Base-by-base conservation (phyloP, 148 eudicot species). In the Salicornia ramosissima region DNA sequence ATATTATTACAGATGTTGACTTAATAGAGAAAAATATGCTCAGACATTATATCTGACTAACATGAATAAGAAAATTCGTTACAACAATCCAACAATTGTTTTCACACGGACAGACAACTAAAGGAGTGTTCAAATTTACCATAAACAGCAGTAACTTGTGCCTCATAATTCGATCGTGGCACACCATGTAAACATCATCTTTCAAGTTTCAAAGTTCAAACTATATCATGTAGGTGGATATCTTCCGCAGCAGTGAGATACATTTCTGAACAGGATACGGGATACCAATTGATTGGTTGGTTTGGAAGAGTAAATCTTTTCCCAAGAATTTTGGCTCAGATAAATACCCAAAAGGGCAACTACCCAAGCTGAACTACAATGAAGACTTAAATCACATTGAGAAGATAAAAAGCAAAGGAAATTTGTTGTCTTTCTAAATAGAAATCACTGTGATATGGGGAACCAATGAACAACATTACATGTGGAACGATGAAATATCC, bases 361-460 rank as follows among this genome's bases (percentile, higher is more conserved):
- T 51, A 47, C 1, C 36, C 7, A 50, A 34, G 22, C n/a, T 51
- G 30, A 74, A 15, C 10, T 0, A 51, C 14, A 11, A 13, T 25
- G 30, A 36, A 34, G 60, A 34, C 21, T 10, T 4, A 13, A 28
- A 67, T 8, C 72, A n/a, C 61, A 31, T 54, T 10, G 19, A 56
- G 14, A 30, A 71, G 33, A 51, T n/a, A 19, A 47, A 46, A 53
- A 52, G 31, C 43, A 34, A 28, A 1, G 71, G 58, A 16, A 30
- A 49, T 11, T 24, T 52, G 47, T 71, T 39, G 28, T 21, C 58
- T 28, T 24, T 50, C 39, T 24, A 59, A 40, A 26, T 68, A 52
- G 72, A 62, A 4, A 29, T 68, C 73, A 30, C 73, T 63, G 69
- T 42, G 64, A 46, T 64, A 31, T 21, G 55, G 65, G 62, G n/a